Conservation (phyloP, 176 grass and related monocot species). For the Triticum aestivum region DNA sequence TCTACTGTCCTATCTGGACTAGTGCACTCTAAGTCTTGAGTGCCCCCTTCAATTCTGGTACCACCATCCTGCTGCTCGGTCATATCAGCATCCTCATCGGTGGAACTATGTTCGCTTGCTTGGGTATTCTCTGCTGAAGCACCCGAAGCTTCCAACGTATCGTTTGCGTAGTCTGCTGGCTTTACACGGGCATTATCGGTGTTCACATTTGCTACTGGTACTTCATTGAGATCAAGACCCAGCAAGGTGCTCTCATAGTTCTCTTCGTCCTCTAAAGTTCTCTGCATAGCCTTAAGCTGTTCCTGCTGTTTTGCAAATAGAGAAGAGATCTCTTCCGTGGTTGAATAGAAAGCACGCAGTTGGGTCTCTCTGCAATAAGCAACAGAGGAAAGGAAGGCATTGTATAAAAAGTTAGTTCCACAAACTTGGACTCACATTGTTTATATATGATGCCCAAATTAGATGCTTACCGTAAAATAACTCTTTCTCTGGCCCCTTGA, state of each 20-base stretch:
- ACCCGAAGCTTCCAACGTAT: conserved; percentile 44
- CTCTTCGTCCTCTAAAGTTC: conserved; percentile 94
- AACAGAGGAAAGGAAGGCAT: conserved; percentile 15
- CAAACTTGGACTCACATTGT: not conserved
- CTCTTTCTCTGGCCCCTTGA: conserved; percentile 90
- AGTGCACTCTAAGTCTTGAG: conserved; percentile 67
- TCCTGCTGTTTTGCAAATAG: conserved; percentile 94
- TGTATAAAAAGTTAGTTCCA: conserved; percentile 22
- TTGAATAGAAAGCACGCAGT: conserved; percentile 92
- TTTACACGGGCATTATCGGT: conserved; percentile 21
- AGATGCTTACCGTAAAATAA: conserved; percentile 80
- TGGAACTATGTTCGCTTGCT: conserved; percentile 42
- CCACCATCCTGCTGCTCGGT: conserved; percentile 55
- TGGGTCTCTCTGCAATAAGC: conserved; percentile 82
- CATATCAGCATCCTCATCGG: conserved; percentile 50
- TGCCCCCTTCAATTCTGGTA: conserved; percentile 51
- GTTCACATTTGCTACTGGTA: conserved; percentile 27
- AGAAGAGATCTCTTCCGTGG: conserved; percentile 89
- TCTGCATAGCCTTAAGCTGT: conserved; percentile 98
- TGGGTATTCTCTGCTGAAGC: conserved; percentile 58
- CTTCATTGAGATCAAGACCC: conserved; percentile 50
- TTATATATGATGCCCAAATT: conserved; percentile 25
- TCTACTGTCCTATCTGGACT: conserved; percentile 47
- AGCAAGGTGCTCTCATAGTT: conserved; percentile 70
- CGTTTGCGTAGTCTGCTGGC: conserved; percentile 22